phyloP scores from a whole-genome alignment of 441 rosid genomes.

The Omphalea diandra region DNA sequence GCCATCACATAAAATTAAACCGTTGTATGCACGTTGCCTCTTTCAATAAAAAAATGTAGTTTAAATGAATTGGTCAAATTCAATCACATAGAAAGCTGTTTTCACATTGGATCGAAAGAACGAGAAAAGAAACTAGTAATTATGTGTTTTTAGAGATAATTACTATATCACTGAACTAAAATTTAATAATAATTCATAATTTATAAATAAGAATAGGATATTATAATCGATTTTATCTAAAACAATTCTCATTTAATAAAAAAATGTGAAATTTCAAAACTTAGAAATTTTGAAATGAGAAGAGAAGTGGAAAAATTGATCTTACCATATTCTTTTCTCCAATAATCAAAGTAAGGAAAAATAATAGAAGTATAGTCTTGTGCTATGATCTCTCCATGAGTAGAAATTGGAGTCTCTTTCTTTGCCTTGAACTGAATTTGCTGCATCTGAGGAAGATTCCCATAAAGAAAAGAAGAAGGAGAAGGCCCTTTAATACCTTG shows the following conservation, averaged over 20 bases:
- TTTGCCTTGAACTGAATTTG: slow-evolving; percentile 37
- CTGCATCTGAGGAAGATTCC: slow-evolving; percentile 70
- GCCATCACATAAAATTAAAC: slow-evolving; percentile 8
- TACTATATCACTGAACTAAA: no score
- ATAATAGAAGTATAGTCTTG: slow-evolving; percentile 68
- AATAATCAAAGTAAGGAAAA: slow-evolving; percentile 71
- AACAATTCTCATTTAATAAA: no score
- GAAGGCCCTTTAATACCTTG: slow-evolving; percentile 80
- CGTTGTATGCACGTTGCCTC: not conserved
- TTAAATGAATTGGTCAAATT: not conserved
- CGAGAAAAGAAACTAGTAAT: no score
- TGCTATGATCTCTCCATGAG: slow-evolving; percentile 31
- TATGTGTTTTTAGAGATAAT: no score
- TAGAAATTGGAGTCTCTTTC: not conserved
- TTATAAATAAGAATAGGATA: no score
- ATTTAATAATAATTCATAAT: no score
- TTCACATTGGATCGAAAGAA: not conserved
- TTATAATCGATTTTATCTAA: no score
- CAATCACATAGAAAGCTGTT: not conserved
- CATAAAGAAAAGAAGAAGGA: slow-evolving; percentile 52
- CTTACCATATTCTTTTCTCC: slow-evolving; percentile 74
- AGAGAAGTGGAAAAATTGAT: not conserved
- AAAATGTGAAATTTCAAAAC: not conserved
- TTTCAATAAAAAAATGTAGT: not conserved
- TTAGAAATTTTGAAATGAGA: not conserved